phyloP scores from a whole-genome alignment of 108 stramenopile species.

The Skeletonema potamos region DNA sequence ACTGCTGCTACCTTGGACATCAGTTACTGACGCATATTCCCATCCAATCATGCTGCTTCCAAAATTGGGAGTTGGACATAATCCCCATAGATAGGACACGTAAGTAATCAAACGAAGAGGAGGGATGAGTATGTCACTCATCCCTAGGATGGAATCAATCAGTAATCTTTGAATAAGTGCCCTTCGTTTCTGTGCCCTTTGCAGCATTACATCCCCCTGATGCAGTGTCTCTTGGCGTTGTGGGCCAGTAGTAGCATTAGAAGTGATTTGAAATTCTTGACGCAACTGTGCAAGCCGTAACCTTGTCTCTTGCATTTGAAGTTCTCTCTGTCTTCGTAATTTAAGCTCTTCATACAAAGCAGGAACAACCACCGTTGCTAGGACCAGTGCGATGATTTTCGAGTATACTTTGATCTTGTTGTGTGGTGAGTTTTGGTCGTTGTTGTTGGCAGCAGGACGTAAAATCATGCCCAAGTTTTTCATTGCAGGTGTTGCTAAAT shows the following conservation, averaged over 20 bases:
- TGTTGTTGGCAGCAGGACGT: background rate
- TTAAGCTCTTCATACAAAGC: constrained; percentile 33
- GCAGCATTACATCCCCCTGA: background rate
- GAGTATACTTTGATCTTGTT: constrained; percentile 12
- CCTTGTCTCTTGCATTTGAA: constrained; percentile 19
- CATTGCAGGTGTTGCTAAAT: constrained; percentile 44
- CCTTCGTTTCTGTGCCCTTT: constrained; percentile 26
- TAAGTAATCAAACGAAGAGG: constrained; percentile 40
- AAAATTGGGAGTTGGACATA: constrained; percentile 24
- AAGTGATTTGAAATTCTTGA: background rate
- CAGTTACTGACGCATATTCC: constrained; percentile 33
- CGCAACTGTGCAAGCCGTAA: constrained; percentile 11
- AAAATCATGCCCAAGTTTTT: constrained; percentile 34
- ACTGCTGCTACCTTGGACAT: background rate
- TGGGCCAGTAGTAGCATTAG: background rate
- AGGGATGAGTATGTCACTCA: constrained; percentile 35
- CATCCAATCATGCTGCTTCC: constrained; percentile 40
- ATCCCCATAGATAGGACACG: constrained; percentile 43
- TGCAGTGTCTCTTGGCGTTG: background rate
- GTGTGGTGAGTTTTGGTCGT: background rate
- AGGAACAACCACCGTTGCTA: constrained; percentile 31
- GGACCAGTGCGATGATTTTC: constrained; percentile 28
- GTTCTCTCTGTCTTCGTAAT: constrained; percentile 18
- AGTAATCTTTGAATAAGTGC: constrained; percentile 10
- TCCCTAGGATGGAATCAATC: constrained; percentile 29